A percentile compares a stretch with the other conserved stretches of the same genome.
Conservation (phyloP, 2,329 filamentous ascomycete genomes). For the Tolypocladium nubicola region DNA sequence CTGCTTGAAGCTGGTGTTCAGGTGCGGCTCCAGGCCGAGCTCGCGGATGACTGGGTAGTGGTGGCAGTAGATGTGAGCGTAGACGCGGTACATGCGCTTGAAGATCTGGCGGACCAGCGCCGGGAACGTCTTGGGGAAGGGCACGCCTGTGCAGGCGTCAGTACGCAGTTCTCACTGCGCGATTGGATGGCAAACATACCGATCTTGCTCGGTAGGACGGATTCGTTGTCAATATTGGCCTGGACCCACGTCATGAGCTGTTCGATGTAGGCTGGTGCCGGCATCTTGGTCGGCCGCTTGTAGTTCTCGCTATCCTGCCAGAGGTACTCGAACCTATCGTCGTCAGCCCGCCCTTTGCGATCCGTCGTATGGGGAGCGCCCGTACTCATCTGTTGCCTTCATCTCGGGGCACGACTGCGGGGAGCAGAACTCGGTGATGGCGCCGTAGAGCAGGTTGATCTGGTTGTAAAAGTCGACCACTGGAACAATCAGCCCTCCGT, state of each 20-base stretch:
- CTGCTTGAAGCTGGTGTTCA: slow-evolving; percentile 99
- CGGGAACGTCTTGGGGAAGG: slow-evolving; percentile 89
- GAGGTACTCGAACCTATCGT: slow-evolving; percentile 80
- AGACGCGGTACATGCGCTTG: slow-evolving; percentile 97
- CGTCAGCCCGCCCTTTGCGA: background rate
- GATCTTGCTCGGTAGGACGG: slow-evolving; percentile 88
- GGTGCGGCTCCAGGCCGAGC: slow-evolving; percentile 87
- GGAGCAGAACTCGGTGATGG: slow-evolving; percentile 98
- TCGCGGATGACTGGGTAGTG: slow-evolving; percentile 96
- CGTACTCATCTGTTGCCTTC: slow-evolving; percentile 98
- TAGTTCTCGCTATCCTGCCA: slow-evolving; percentile 95
- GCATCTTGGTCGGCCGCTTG: slow-evolving; percentile 96
- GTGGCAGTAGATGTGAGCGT: slow-evolving; percentile 99
- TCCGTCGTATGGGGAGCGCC: background rate
- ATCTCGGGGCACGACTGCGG: slow-evolving; percentile 96
- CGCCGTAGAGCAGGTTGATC: slow-evolving; percentile 96
- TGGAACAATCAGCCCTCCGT: slow-evolving; percentile 23
- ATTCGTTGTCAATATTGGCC: slow-evolving; percentile 88
- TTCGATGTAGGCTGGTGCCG: slow-evolving; percentile 94
- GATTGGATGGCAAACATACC: slow-evolving; percentile 34
- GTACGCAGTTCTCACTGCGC: background rate
- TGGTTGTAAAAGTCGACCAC: slow-evolving; percentile 99
- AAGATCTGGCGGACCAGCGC: slow-evolving; percentile 88
- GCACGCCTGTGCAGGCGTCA: slow-evolving; percentile 51
- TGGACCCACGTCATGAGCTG: slow-evolving; percentile 97